phyloP scores from a whole-genome alignment of 257 asterid genomes.

The Buddleja alternifolia region DNA sequence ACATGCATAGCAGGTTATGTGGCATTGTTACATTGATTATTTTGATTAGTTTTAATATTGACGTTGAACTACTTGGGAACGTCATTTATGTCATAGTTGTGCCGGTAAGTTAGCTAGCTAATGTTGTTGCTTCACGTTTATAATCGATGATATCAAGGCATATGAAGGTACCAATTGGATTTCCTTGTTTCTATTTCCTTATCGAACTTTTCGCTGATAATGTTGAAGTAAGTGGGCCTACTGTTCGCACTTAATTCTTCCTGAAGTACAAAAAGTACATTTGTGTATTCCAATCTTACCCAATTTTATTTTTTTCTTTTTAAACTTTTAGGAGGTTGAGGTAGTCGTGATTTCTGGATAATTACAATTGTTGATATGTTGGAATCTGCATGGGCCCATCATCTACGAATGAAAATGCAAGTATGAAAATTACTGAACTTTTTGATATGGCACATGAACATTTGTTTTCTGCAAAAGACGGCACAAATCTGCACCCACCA shows the following conservation, averaged over 20 bases:
- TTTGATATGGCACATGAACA: constrained; percentile 20
- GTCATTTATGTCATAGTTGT: constrained; percentile 24
- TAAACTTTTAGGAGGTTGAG: too few relatives aligned
- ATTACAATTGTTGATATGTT: too few relatives aligned
- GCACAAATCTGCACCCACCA: constrained; percentile 1
- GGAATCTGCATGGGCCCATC: too few relatives aligned
- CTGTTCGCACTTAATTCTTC: too few relatives aligned
- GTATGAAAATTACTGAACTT: constrained; percentile 5
- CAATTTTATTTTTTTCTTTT: background rate
- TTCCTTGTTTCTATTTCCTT: too few relatives aligned
- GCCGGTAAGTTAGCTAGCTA: constrained; percentile 27
- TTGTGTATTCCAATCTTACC: background rate
- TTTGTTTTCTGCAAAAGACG: constrained; percentile 19
- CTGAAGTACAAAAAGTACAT: background rate
- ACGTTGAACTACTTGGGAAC: constrained; percentile 31
- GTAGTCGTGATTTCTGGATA: too few relatives aligned
- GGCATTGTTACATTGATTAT: constrained; percentile 36
- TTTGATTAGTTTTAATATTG: constrained; percentile 30
- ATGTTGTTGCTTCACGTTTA: constrained; percentile 17
- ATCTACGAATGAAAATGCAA: background rate
- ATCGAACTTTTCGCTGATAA: too few relatives aligned
- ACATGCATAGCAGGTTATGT: constrained; percentile 27
- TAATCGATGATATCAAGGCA: constrained; percentile 28
- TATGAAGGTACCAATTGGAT: constrained; percentile 16
- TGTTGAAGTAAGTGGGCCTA: too few relatives aligned